phyloP scores from a whole-genome alignment of 2,329 filamentous ascomycete species.

The Aspergillus amoenus region DNA sequence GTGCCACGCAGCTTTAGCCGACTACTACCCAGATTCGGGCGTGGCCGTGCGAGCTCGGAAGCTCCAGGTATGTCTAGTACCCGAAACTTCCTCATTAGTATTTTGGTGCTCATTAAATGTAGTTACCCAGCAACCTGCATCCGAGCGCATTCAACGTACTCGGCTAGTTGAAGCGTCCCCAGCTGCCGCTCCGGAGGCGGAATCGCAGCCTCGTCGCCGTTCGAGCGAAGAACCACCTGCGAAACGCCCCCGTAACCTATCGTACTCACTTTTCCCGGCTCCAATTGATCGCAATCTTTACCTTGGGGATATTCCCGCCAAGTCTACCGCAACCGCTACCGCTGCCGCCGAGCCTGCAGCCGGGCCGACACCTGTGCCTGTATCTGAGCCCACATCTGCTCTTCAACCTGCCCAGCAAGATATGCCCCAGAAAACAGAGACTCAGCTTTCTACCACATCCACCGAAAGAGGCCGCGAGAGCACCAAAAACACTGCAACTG shows the following conservation, averaged over 20 bases:
- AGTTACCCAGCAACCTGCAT: conserved; percentile 17
- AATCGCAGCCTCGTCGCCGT: conserved; percentile 14
- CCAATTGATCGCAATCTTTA: conserved; percentile 24
- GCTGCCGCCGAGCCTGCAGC: not conserved
- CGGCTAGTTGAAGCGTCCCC: not conserved
- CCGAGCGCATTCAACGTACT: conserved; percentile 19
- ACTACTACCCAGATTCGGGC: conserved; percentile 22
- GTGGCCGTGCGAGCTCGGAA: conserved; percentile 16
- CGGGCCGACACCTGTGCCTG: no score
- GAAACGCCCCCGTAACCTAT: conserved; percentile 21
- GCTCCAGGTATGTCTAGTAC: conserved; percentile 13
- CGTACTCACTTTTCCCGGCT: conserved; percentile 29
- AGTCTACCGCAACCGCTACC: conserved; percentile 2
- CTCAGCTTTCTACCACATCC: not conserved
- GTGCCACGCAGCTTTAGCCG: conserved; percentile 31
- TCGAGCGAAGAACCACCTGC: conserved; percentile 17
- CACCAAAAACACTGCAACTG: not conserved
- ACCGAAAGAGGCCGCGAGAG: conserved; percentile 3
- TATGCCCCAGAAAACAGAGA: not conserved
- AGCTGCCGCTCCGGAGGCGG: conserved; percentile 3
- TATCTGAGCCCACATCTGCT: not conserved
- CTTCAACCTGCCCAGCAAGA: not conserved
- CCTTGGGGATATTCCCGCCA: conserved; percentile 17
- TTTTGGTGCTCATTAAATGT: conserved; percentile 7
- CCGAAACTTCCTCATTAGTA: not conserved